A percentile compares a stretch with the other conserved stretches of the same genome.
Evolutionary conservation across 495 filamentous ascomycete genomes (phyloP).

Genomic region (Aspergillus kassunensis): DNA sequence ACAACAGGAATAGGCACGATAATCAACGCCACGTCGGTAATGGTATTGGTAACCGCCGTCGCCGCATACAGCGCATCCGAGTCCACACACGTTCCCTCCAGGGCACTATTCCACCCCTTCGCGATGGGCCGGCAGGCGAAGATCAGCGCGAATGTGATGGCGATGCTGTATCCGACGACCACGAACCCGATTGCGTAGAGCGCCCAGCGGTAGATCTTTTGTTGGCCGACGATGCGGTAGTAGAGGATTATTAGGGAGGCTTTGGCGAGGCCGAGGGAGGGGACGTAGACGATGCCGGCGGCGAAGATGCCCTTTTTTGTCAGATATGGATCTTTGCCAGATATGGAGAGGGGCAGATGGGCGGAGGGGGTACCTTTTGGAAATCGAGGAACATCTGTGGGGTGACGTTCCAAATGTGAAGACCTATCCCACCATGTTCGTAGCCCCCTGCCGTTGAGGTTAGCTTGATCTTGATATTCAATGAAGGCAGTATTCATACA

Average conservation of each 20-base stretch:
- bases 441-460: slow-evolving; percentile 13
- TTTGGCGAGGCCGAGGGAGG: slow-evolving; percentile 36
- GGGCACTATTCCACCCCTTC: slow-evolving; percentile 27
- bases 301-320: slow-evolving; percentile 23
- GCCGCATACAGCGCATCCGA: slow-evolving; percentile 26
- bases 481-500: slow-evolving; percentile 15
- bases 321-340: background rate
- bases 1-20: slow-evolving; percentile 32
- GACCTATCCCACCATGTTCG: background rate
- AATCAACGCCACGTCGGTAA: slow-evolving; percentile 34
- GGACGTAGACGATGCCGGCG: slow-evolving; percentile 26
- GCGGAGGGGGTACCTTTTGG: background rate
- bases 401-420: slow-evolving; percentile 11
- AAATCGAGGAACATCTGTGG: background rate
- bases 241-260: slow-evolving; percentile 28
- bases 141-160: slow-evolving; percentile 28
- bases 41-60: slow-evolving; percentile 36
- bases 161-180: slow-evolving; percentile 28
- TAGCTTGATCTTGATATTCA: background rate
- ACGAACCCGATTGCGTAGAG: slow-evolving; percentile 22
- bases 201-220: slow-evolving; percentile 10
- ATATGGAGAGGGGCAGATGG: background rate
- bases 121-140: slow-evolving; percentile 36
- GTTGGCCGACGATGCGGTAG: slow-evolving; percentile 22
- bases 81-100: slow-evolving; percentile 25